Base-by-base conservation (phyloP, 176 grass and related monocot species). In the Cenchrus purpureus region DNA sequence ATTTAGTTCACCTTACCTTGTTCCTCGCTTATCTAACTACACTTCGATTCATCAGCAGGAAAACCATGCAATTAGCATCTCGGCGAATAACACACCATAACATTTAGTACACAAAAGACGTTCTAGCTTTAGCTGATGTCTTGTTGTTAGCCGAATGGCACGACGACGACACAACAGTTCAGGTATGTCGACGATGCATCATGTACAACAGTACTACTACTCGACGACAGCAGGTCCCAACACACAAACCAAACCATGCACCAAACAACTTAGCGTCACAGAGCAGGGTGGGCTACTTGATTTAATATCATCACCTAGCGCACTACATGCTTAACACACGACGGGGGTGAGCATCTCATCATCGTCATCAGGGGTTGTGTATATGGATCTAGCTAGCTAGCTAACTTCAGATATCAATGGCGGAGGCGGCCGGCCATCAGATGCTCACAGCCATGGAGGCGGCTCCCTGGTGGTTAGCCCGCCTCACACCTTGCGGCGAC, bases 371-470 rank as follows among this genome's bases (percentile, higher is more conserved):
- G 60, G 12, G 60, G 17, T 25, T 25, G 25, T 40, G 37, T 84
- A n/a, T 45, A 31, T 42, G 20, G 52, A 64, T 71, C 87, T 81
- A 80, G 86, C 73, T 83, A 80, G 86, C 73, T 83, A 88, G 40
- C 37, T 79, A 68, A 32, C 11, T 67, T 8, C 3, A 67, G 74
- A 45, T 40, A 40, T 81, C 53, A 68, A 79, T 87, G 60, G 50
- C 13, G 37, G 6, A 40, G 4, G 1, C 17, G 12, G 1, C 4
- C 54, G 12, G 28, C 31, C 16, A 69, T 91, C 85, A 85, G 56
- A 71, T 91, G 76, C 85, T 91, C 68, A 91, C 45, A 5, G 89
- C 71, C 89, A 84, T 77, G 81, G 85, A 42, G 43, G 79, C 34
- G 37, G 85, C 76, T 49, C 74, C 63, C 89, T 84, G 80, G 13